phyloP scores from a whole-genome alignment of 306 rosid genomes.

The Rosa persica region DNA sequence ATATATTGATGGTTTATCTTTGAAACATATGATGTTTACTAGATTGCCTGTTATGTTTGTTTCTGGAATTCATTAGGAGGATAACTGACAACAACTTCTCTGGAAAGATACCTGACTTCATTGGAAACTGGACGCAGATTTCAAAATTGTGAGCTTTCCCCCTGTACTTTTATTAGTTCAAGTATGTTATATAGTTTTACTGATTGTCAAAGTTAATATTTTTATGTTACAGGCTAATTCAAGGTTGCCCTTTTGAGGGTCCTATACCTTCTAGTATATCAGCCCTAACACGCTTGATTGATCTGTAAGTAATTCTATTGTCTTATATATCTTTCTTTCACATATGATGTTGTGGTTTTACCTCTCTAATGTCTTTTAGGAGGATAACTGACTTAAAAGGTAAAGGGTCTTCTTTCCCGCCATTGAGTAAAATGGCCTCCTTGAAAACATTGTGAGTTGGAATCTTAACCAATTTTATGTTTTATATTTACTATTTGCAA shows the following conservation, averaged over 20 bases:
- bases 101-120: slow-evolving; percentile 81
- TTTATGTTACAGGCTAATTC: slow-evolving; percentile 57
- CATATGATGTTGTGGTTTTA: slow-evolving; percentile 27
- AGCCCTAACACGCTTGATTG: slow-evolving; percentile 54
- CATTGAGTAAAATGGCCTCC: slow-evolving; percentile 53
- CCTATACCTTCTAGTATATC: slow-evolving; percentile 85
- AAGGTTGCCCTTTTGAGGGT: slow-evolving; percentile 80
- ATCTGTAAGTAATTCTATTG: slow-evolving; percentile 60
- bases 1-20: neutral
- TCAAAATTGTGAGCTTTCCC: slow-evolving; percentile 68
- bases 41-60: slow-evolving; percentile 17
- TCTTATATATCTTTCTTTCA: slow-evolving; percentile 12
- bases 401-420: slow-evolving; percentile 55
- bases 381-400: slow-evolving; percentile 82
- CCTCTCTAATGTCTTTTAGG: slow-evolving; percentile 46
- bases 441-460: slow-evolving; percentile 78
- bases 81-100: slow-evolving; percentile 67
- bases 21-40: neutral
- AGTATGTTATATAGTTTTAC: neutral
- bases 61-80: slow-evolving; percentile 61
- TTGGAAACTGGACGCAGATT: slow-evolving; percentile 56
- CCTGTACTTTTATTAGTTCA: neutral
- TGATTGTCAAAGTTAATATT: slow-evolving; percentile 12
- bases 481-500: slow-evolving; percentile 26
- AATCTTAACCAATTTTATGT: slow-evolving; percentile 15